Conservation (phyloP, 2,329 filamentous ascomycete species). For the Monilinia aucupariae region DNA sequence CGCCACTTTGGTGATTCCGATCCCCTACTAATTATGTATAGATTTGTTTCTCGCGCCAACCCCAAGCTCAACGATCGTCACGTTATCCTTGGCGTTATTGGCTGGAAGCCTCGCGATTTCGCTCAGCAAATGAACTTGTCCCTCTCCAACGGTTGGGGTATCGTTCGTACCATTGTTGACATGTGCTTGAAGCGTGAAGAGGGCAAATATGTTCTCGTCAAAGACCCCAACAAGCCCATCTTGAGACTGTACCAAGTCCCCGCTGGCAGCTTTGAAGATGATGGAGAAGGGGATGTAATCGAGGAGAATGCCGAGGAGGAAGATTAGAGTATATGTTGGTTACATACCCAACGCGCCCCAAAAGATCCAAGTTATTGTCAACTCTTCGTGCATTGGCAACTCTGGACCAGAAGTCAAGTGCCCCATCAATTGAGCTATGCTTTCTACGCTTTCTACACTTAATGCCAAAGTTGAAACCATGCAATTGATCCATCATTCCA, state of each 20-base stretch:
- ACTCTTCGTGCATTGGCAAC: no score
- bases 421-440: no score
- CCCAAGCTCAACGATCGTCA: conserved; percentile 91
- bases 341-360: not conserved
- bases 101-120: conserved; percentile 97
- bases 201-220: conserved; percentile 74
- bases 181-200: conserved; percentile 77
- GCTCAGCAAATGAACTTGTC: conserved; percentile 97
- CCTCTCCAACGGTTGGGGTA: conserved; percentile 96
- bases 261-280: conserved; percentile 81
- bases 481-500: not conserved
- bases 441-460: no score
- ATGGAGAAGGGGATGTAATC: conserved; percentile 54
- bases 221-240: conserved; percentile 96
- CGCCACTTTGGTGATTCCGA: not conserved
- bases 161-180: conserved; percentile 95
- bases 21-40: conserved; percentile 36
- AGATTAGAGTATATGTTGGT: conserved; percentile 21
- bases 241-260: conserved; percentile 91
- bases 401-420: no score
- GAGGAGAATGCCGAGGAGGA: conserved; percentile 32
- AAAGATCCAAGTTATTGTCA: no score
- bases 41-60: conserved; percentile 92
- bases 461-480: not conserved
- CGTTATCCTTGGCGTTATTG: conserved; percentile 88